These are phyloP conservation scores for Exserohilum turcica DNA, from an alignment of 2,329 filamentous ascomycete species.

Conservation along the genomic window DNA sequence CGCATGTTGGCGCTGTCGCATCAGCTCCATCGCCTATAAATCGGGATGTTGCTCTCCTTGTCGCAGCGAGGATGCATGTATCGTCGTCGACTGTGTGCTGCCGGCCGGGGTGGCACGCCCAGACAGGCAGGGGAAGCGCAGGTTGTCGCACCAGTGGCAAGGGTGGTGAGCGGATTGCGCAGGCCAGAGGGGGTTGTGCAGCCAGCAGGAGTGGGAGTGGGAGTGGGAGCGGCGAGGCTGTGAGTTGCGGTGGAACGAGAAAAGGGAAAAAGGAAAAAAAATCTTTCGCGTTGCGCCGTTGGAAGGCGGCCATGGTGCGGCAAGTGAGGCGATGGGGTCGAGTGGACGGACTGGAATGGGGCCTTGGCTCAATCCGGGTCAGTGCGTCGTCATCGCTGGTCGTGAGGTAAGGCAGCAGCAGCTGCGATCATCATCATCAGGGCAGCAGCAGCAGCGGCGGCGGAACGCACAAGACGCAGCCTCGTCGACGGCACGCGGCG, in stretches of 20 bases:
- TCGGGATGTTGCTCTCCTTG: constrained; percentile 1
- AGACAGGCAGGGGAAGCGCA: constrained; percentile 18
- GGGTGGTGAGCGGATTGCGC: constrained; percentile 24
- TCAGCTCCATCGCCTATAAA: constrained; percentile 8
- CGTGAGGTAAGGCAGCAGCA: constrained; percentile 11
- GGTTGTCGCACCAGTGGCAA: constrained; percentile 27
- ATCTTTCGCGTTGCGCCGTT: constrained; percentile 18
- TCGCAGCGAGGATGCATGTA: constrained; percentile 4
- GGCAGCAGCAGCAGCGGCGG: constrained; percentile 8
- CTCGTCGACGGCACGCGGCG: no score
- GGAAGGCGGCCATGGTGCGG: constrained; percentile 16
- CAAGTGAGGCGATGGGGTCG: constrained; percentile 30
- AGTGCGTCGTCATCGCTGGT: constrained; percentile 34
- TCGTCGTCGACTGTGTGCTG: constrained; percentile 10
- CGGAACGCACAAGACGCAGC: no score
- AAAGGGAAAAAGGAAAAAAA: constrained; percentile 17
- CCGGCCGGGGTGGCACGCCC: neutral
- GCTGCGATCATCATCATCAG: constrained; percentile 12
- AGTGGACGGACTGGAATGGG: constrained; percentile 24
- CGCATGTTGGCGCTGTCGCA: constrained; percentile 5
- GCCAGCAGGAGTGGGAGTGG: constrained; percentile 1
- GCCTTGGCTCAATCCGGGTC: constrained; percentile 24
- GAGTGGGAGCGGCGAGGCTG: no score
- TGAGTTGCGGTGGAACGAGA: constrained; percentile 10
- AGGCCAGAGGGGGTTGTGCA: constrained; percentile 20